These are phyloP conservation scores for Sinapis alba DNA, from an alignment of 441 rosid species.

Conservation along the genomic window DNA sequence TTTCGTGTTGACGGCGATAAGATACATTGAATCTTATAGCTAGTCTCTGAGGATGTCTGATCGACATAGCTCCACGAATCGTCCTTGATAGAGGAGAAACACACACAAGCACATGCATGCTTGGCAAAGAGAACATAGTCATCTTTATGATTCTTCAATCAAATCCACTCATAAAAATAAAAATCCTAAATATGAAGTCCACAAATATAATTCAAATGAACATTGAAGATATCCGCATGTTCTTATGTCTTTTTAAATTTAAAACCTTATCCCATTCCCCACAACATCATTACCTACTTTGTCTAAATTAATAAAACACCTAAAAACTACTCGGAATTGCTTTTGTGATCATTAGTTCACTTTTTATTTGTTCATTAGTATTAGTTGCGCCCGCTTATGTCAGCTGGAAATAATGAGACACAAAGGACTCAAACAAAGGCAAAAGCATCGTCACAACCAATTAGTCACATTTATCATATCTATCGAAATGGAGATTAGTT, in stretches of 20 bases:
- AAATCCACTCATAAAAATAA: slow-evolving; percentile 26
- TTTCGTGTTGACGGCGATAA: slow-evolving; percentile 35
- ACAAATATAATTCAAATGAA: slow-evolving; percentile 31
- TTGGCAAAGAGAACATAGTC: slow-evolving; percentile 27
- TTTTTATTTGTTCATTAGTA: background rate
- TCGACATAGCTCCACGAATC: slow-evolving; percentile 32
- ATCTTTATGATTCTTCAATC: slow-evolving; percentile 33
- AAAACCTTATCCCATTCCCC: slow-evolving; percentile 31
- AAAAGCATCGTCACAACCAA: slow-evolving; percentile 25
- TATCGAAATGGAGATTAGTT: background rate
- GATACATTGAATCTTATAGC: slow-evolving; percentile 35
- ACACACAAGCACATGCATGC: slow-evolving; percentile 25
- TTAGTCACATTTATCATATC: slow-evolving; percentile 8
- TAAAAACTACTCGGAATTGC: slow-evolving; percentile 13
- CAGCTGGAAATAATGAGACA: slow-evolving; percentile 26
- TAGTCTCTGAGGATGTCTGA: slow-evolving; percentile 37
- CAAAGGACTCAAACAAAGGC: background rate
- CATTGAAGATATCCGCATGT: slow-evolving; percentile 34
- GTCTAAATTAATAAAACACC: slow-evolving; percentile 30
- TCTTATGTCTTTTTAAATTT: slow-evolving; percentile 27
- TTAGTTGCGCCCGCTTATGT: slow-evolving; percentile 24
- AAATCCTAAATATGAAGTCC: slow-evolving; percentile 17
- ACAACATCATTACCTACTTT: slow-evolving; percentile 39
- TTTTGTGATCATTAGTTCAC: slow-evolving; percentile 23
- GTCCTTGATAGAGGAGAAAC: background rate